A percentile compares a stretch with the other conserved stretches of the same genome.
Evolutionary conservation across 495 filamentous ascomycete species (phyloP).

Genomic region (Sabuloglossum arenarium): DNA sequence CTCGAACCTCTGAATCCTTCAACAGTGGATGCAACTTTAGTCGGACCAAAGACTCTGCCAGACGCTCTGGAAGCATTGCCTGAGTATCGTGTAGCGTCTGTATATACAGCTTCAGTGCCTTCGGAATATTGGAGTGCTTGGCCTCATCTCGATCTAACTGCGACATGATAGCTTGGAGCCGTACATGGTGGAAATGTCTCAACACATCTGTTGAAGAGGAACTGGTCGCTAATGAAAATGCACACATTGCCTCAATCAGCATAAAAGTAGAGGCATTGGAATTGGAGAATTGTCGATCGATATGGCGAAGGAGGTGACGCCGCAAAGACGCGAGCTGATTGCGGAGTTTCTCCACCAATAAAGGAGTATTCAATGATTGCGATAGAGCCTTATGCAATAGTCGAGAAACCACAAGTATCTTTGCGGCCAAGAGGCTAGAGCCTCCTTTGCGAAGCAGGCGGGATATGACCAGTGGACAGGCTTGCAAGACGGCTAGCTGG

Average conservation of each 20-base stretch:
- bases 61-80: conserved; percentile 43
- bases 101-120: conserved; percentile 47
- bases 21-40: conserved; percentile 27
- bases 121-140: conserved; percentile 5
- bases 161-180: conserved; percentile 40
- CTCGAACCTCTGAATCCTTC: conserved; percentile 20
- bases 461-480: conserved; percentile 30
- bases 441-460: conserved; percentile 35
- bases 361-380: conserved; percentile 25
- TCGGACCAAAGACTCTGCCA: conserved; percentile 45
- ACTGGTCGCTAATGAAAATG: conserved; percentile 65
- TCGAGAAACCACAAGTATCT: conserved; percentile 60
- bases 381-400: conserved; percentile 46
- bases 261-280: conserved; percentile 25
- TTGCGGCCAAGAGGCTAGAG: conserved; percentile 47
- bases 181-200: conserved; percentile 56
- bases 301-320: conserved; percentile 36
- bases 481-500: conserved; percentile 40
- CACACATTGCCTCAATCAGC: conserved; percentile 51
- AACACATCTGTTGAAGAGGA: conserved; percentile 65
- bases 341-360: conserved; percentile 38
- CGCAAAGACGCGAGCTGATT: conserved; percentile 39
- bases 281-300: conserved; percentile 45
- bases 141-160: conserved; percentile 26
- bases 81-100: conserved; percentile 61